phyloP scores from a whole-genome alignment of 495 filamentous ascomycete genomes.

The Daldinia caldariorum region DNA sequence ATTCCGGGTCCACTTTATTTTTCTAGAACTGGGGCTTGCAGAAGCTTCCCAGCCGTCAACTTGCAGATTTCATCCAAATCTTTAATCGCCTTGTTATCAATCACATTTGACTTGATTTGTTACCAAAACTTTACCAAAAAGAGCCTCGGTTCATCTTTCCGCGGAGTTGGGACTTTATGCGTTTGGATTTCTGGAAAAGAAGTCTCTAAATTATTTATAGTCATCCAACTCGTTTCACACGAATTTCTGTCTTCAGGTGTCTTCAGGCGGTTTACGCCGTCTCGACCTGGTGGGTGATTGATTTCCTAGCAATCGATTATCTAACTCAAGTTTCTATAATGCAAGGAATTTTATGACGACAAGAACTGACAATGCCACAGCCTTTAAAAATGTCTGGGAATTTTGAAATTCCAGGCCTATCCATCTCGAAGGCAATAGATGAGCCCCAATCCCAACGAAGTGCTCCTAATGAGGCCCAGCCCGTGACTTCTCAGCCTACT shows the following conservation, averaged over 20 bases:
- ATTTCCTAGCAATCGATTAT: background rate
- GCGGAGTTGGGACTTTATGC: background rate
- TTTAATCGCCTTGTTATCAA: background rate
- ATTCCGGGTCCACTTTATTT: slow-evolving; percentile 51
- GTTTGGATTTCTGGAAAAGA: background rate
- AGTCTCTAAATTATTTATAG: background rate
- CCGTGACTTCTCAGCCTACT: slow-evolving; percentile 23
- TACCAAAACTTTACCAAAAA: background rate
- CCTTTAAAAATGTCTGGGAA: slow-evolving; percentile 55
- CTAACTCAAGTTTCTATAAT: slow-evolving; percentile 2
- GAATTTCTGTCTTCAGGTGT: too few relatives aligned
- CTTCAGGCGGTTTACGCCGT: slow-evolving; percentile 1
- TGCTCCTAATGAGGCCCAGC: slow-evolving; percentile 17
- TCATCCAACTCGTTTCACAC: background rate
- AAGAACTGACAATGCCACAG: background rate
- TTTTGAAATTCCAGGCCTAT: slow-evolving; percentile 55
- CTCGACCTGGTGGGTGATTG: background rate
- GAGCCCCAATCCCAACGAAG: slow-evolving; percentile 7
- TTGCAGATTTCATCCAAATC: slow-evolving; percentile 14
- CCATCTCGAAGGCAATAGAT: slow-evolving; percentile 14
- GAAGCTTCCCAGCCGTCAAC: slow-evolving; percentile 10
- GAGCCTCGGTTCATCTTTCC: background rate
- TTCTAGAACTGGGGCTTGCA: slow-evolving; percentile 34
- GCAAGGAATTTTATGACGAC: background rate
- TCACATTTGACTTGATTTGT: slow-evolving; percentile 2